These are phyloP conservation scores for Didymella keratinophila DNA, from an alignment of 2,329 filamentous ascomycete species.

Conservation along the genomic window DNA sequence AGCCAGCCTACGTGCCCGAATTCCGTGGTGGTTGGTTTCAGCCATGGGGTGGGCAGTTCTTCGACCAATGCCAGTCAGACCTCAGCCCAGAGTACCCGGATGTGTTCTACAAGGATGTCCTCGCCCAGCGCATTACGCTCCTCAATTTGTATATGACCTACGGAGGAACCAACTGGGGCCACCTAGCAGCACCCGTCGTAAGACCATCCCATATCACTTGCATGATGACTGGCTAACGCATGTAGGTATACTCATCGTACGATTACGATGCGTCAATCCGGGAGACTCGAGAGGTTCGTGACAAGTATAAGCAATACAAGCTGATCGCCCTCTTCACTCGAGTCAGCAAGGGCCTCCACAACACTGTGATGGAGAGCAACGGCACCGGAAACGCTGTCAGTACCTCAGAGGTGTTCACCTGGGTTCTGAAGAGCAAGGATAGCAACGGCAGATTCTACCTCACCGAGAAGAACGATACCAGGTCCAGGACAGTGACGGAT, in stretches of 20 bases:
- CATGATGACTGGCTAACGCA: neutral
- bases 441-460: slow-evolving; percentile 61
- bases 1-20: slow-evolving; percentile 62
- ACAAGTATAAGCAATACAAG: slow-evolving; percentile 64
- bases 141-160: slow-evolving; percentile 62
- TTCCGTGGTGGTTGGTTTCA: slow-evolving; percentile 64
- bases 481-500: slow-evolving; percentile 54
- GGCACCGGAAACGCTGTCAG: slow-evolving; percentile 59
- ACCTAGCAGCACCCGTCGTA: slow-evolving; percentile 51
- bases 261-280: slow-evolving; percentile 60
- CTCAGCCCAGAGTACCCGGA: slow-evolving; percentile 60
- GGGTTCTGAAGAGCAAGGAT: slow-evolving; percentile 62
- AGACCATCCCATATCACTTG: neutral
- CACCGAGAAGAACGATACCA: slow-evolving; percentile 57
- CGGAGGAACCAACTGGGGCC: slow-evolving; percentile 66
- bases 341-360: slow-evolving; percentile 59
- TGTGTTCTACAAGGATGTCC: slow-evolving; percentile 65
- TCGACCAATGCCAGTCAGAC: slow-evolving; percentile 59
- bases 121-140: slow-evolving; percentile 60
- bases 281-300: slow-evolving; percentile 62
- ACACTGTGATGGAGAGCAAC: slow-evolving; percentile 64
- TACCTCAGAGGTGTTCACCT: slow-evolving; percentile 56
- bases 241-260: slow-evolving; percentile 57
- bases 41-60: slow-evolving; percentile 62
- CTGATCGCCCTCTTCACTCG: slow-evolving; percentile 63